Conservation (phyloP, 2,329 filamentous ascomycete genomes). For the Colletotrichum sansevieriae region DNA sequence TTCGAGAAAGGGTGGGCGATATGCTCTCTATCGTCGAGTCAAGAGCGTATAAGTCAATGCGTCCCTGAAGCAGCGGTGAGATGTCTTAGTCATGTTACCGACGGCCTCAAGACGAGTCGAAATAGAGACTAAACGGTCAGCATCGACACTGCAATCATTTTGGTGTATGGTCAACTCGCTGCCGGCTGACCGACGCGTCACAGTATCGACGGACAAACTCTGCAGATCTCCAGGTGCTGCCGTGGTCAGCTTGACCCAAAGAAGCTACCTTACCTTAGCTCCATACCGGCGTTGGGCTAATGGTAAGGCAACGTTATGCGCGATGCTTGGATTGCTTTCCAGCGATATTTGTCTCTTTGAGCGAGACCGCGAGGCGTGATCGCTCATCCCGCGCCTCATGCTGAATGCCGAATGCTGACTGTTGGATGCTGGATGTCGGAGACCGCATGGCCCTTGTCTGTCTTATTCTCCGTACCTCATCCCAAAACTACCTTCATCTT, state of each 20-base stretch:
- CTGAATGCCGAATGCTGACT: background rate
- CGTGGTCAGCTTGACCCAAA: constrained; percentile 16
- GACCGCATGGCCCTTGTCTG: background rate
- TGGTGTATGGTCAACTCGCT: background rate
- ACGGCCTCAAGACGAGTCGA: constrained; percentile 20
- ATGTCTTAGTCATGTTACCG: constrained; percentile 20
- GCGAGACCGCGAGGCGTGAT: background rate
- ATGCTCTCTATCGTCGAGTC: constrained; percentile 17
- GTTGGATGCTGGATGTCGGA: too few species aligned
- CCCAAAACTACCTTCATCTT: constrained; percentile 7
- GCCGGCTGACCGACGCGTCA: constrained; percentile 28
- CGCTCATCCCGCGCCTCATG: constrained; percentile 5
- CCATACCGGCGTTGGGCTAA: background rate
- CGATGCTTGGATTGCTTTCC: background rate
- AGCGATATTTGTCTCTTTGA: background rate
- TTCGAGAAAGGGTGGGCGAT: constrained; percentile 18
- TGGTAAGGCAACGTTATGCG: constrained; percentile 1
- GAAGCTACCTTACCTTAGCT: constrained; percentile 18
- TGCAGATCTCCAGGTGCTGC: constrained; percentile 15
- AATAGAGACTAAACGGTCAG: constrained; percentile 1
- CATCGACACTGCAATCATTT: background rate
- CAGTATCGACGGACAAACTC: background rate
- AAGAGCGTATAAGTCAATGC: constrained; percentile 20
- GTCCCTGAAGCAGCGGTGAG: constrained; percentile 32
- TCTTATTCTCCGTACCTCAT: background rate